Conservation (phyloP, 1,284 basidiomycete species). For the Trichosporon ovoides region DNA sequence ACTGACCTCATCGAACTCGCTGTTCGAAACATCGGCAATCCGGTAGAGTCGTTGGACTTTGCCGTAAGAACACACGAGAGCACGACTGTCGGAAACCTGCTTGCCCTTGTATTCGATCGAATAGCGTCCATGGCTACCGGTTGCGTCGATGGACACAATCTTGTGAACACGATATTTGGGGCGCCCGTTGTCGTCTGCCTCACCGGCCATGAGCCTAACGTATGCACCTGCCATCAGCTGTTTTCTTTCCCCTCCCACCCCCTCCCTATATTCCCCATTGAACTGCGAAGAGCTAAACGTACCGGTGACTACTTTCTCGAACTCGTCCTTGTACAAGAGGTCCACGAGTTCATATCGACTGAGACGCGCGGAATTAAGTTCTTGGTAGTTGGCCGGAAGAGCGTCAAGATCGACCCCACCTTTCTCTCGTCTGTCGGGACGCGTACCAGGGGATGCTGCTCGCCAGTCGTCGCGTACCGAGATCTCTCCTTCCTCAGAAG, state of each 20-base stretch:
- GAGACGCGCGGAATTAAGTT: slow-evolving; percentile 66
- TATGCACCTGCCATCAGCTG: slow-evolving; percentile 60
- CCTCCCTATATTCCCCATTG: too few relatives aligned
- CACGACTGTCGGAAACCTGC: slow-evolving; percentile 54
- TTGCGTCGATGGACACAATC: slow-evolving; percentile 55
- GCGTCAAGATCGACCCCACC: slow-evolving; percentile 57
- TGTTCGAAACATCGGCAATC: slow-evolving; percentile 79
- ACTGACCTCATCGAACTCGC: slow-evolving; percentile 57
- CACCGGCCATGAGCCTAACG: slow-evolving; percentile 65
- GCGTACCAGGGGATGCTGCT: slow-evolving; percentile 16
- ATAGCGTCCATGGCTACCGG: slow-evolving; percentile 55
- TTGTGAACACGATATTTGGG: slow-evolving; percentile 79
- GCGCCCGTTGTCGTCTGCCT: slow-evolving; percentile 53
- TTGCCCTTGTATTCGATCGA: slow-evolving; percentile 60
- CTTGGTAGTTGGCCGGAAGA: slow-evolving; percentile 62
- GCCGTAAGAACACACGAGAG: slow-evolving; percentile 67
- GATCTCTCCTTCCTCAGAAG: slow-evolving; percentile 63
- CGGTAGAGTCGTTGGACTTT: slow-evolving; percentile 56
- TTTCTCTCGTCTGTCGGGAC: slow-evolving; percentile 61
- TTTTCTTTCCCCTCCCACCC: too few relatives aligned
- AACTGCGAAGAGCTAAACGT: too few relatives aligned
- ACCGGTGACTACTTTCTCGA: slow-evolving; percentile 30
- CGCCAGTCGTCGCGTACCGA: slow-evolving; percentile 58
- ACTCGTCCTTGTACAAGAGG: slow-evolving; percentile 34
- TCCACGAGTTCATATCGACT: slow-evolving; percentile 67